Evolutionary conservation across 1,284 basidiomycete species (phyloP).

Genomic region (Apiotrichum sp.): DNA sequence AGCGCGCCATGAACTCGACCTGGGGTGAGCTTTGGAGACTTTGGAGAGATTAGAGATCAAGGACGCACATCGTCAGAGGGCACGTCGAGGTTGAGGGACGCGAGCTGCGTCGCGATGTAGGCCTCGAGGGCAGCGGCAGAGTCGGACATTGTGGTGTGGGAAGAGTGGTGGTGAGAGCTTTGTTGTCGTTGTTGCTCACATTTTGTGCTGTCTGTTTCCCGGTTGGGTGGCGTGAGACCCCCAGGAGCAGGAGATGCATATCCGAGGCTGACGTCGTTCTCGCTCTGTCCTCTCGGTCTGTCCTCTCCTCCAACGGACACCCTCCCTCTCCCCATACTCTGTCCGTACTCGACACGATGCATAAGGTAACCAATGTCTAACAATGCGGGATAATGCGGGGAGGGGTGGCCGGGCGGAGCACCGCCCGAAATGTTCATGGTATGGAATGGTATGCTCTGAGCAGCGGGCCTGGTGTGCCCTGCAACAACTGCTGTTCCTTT

Average conservation of each 20-base stretch:
- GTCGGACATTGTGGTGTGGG: background rate
- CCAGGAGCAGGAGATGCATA: no score
- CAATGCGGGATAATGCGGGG: background rate
- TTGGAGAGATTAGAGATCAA: background rate
- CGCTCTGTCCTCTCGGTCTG: no score
- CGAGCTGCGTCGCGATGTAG: constrained; percentile 33
- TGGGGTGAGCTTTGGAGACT: constrained; percentile 4
- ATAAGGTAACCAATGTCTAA: background rate
- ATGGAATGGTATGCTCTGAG: no score
- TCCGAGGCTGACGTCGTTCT: no score
- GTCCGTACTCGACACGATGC: background rate
- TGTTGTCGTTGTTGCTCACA: no score
- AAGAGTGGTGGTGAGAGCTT: no score
- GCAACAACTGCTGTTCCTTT: background rate
- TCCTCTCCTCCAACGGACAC: no score
- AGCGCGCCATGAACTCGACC: constrained; percentile 46
- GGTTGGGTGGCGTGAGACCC: no score
- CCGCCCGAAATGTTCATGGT: no score
- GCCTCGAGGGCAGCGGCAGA: constrained; percentile 35
- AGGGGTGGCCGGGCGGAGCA: background rate
- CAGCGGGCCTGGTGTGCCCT: no score
- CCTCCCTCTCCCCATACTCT: no score
- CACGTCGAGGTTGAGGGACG: constrained; percentile 26
- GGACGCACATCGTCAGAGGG: constrained; percentile 40
- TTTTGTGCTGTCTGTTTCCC: no score